Evolutionary conservation across 129 eudicot genomes (phyloP), one percentile per base, ranked within the genome.

Genomic region (carrot (Daucus carota)): DNA sequence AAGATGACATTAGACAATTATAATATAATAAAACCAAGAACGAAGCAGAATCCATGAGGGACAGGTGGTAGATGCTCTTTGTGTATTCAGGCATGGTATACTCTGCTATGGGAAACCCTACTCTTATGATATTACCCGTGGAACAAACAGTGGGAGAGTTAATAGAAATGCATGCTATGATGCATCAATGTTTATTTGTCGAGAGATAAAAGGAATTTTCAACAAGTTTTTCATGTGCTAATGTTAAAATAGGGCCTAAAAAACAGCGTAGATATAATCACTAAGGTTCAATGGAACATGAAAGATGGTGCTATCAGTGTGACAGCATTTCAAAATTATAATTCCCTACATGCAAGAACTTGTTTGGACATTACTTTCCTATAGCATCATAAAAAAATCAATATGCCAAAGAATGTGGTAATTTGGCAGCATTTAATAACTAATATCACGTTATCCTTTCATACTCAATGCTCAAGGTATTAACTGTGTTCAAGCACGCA

Each of bases 401-500:
- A 54, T 0, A 54, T 31, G 11, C 63, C 28, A 26, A 12, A 54
- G 29, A 54, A 54, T 54, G 63, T 54, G 29, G 32, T 24, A 57
- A 5, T 8, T 57, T 57, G 15, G 5, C 31, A 57, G 29, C 31
- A 57, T 20, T 57, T 24, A 57, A 28, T n/a, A 57, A 57, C 10
- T 24, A n/a, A 9, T 57, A 57, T 57, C 65, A 57, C 24, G 24
- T 24, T 57, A 54, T 36, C 43, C 33, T n/a, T 52, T 16, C 26
- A 45, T 16, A 73, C 31, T 44, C 46, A 74, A 33, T 50, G 77
- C 6, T 36, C n/a, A 50, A 50, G 17, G 45, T 24, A 63, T 62
- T 33, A 16, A 60, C 16, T 28, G 74, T 50, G 20, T 26, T 57
- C 42, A 32, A 80, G 50, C 54, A 84, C 89, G 62, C 72, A 95